A percentile compares a stretch with the other conserved stretches of the same genome.
Evolutionary conservation across 495 filamentous ascomycete species (phyloP).

Genomic region (Penicillium fimorum): DNA sequence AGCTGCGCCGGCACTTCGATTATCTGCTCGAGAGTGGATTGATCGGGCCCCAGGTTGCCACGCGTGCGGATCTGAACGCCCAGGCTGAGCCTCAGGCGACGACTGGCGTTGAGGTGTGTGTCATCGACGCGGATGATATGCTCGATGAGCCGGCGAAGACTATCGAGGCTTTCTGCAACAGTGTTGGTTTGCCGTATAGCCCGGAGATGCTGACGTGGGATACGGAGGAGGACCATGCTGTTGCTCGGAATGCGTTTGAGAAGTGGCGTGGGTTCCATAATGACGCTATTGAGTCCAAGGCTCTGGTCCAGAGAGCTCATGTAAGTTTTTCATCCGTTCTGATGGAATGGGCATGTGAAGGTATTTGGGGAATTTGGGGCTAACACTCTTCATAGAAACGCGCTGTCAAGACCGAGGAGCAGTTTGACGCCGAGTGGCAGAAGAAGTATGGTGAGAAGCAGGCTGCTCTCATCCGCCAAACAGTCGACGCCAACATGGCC

Average conservation of each 20-base stretch:
- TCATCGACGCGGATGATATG: slow-evolving; percentile 94
- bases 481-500: slow-evolving; percentile 73
- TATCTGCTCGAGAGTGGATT: slow-evolving; percentile 63
- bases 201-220: slow-evolving; percentile 82
- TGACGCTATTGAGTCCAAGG: slow-evolving; percentile 79
- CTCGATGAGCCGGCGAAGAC: slow-evolving; percentile 75
- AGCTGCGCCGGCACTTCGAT: slow-evolving; percentile 82
- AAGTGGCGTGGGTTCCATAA: slow-evolving; percentile 98
- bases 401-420: slow-evolving; percentile 59
- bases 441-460: slow-evolving; percentile 79
- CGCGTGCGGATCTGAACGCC: slow-evolving; percentile 33
- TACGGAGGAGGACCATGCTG: slow-evolving; percentile 60
- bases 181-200: slow-evolving; percentile 68
- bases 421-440: slow-evolving; percentile 75
- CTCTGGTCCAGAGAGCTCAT: slow-evolving; percentile 65
- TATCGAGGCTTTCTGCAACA: slow-evolving; percentile 73
- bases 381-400: slow-evolving; percentile 46
- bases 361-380: neutral
- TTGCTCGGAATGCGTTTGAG: slow-evolving; percentile 71
- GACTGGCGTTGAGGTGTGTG: slow-evolving; percentile 60
- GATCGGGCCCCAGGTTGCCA: slow-evolving; percentile 61
- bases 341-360: neutral
- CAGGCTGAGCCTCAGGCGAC: slow-evolving; percentile 7
- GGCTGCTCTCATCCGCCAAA: slow-evolving; percentile 69
- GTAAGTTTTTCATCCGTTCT: slow-evolving; percentile 53